Base-by-base conservation (phyloP, 2,329 filamentous ascomycete genomes). In the Penicillium verrucosum region DNA sequence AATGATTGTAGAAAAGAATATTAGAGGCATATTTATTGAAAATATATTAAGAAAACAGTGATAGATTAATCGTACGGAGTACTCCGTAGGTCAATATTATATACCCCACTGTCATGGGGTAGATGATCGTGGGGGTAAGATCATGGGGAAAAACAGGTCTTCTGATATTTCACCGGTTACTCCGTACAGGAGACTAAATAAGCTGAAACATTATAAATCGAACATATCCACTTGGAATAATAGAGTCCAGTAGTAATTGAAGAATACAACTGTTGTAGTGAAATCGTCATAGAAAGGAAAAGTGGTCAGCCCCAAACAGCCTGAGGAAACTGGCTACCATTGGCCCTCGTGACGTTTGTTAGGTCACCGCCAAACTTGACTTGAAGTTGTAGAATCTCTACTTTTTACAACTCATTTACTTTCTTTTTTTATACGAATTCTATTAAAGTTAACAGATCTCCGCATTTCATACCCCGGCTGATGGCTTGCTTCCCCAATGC, bases 401-500 rank as follows among this genome's bases (percentile, higher is more conserved):
- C 32, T 47, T 50, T 32, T 32, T 47, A 32, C 41, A 45, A 40
- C 47, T 34, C 40, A 30, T 16, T 41, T 36, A 21, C 16, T 16
- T 16, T 12, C 6, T 7, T 50, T 45, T 45, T 32, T 51, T 34
- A 52, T 47, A 32, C 27, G 14, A 41, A 27, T 21, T 50, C 36
- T 16, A 60, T 56, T 18, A 27, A n/a, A 25, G 7, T 25, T 42
- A 43, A 10, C 36, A 40, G 16, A 34, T 7, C 21, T 36, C 21
- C 10, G 29, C 32, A 36, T 43, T 37, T 43, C 7, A 34, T 14
- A 50, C 37, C 61, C 37, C 60, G 59, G 56, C 60, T 61, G 66
- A 69, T 69, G 62, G 66, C 64, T 65, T 56, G 58, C 55, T 58
- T 51, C 16, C 18, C 60, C 60, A 53, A 66, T 64, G 60, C 56